Base-by-base conservation (phyloP, 495 filamentous ascomycete genomes). In the Pseudotulostoma volvatum region DNA sequence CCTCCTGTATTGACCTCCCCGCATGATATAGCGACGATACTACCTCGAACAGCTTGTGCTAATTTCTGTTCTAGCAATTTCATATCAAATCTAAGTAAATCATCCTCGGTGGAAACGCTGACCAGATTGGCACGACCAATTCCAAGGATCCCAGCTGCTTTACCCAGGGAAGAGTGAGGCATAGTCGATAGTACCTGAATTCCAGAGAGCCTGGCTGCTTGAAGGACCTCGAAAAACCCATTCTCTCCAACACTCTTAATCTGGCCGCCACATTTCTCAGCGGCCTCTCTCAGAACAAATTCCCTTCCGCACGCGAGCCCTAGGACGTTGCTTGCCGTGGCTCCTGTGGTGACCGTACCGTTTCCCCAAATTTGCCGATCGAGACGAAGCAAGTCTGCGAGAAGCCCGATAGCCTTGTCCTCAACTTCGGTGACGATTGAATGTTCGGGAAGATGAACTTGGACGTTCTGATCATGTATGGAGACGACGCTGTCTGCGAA, bases 1-100 rank as follows among this genome's bases (percentile, higher is more conserved):
- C 70, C 61, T 1, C 88, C 88, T 3, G 85, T 93, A 47, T 96
- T 95, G 28, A 95, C 84, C 61, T 96, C 88, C 5, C 81, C 84
- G 17, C 76, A 77, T 17, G 84, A 86, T 5, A 93, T 60, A 9
- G 68, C 79, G 2, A 94, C 68, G 39, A 96, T 85, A 33, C 66
- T 79, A 8, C 68, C 83, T 17, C 67, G 67, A 11, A 67, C 65
- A 3, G 53, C 21, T 46, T 55, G 37, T 42, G 59, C 41, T 14
- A 87, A 57, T 15, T 66, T 56, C 25, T 70, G 62, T 44, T 75
- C 67, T 0, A 84, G 51, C 8, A 49, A 45, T 9, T 71, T 61
- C 14, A 92, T 38, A 44, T 93, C 79, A 47, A 93, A 67, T 33
- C 57, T 59, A 61, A 84, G 78, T 3, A 73, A 69, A 40, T 74